phyloP scores from a whole-genome alignment of 345 rosid genomes.

The Gossypium thurberi region DNA sequence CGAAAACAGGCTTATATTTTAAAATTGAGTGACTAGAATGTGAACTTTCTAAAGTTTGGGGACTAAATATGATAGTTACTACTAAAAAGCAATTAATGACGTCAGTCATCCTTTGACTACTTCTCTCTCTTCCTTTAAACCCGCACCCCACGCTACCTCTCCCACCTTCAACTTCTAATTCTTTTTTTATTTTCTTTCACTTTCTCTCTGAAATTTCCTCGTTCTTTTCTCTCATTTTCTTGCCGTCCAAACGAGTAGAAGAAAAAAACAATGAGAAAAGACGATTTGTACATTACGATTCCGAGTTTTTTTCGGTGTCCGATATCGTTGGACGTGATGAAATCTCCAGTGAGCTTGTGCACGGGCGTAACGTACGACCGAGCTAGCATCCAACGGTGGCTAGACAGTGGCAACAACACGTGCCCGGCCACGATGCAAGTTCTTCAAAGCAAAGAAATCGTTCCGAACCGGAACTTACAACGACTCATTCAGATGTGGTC shows the following conservation, averaged over 20 bases:
- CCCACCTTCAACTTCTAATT: not conserved
- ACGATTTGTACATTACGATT: conserved; percentile 58
- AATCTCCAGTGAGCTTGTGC: conserved; percentile 85
- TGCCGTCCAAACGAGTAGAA: conserved; percentile 22
- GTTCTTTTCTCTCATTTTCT: conserved; percentile 12
- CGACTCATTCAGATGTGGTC: conserved; percentile 86
- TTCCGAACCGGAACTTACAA: conserved; percentile 73
- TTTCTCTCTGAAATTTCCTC: not conserved
- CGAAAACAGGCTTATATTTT: not conserved
- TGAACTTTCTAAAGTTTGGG: not conserved
- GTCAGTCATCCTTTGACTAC: conserved; percentile 50
- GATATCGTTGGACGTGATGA: conserved; percentile 88
- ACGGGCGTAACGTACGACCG: conserved; percentile 97
- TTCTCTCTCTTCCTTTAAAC: conserved; percentile 39
- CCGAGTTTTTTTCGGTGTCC: conserved; percentile 88
- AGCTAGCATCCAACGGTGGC: conserved; percentile 78
- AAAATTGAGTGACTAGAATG: not conserved
- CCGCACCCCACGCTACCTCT: conserved; percentile 22
- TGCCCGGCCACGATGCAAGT: conserved; percentile 98
- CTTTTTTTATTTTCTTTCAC: not conserved
- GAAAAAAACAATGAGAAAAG: conserved; percentile 39
- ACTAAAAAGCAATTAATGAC: conserved; percentile 22
- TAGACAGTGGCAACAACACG: conserved; percentile 81
- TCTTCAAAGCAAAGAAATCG: conserved; percentile 57
- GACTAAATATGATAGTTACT: not conserved